Base-by-base conservation (phyloP, 2,329 filamentous ascomycete genomes). In the Sclerotinia nivalis region DNA sequence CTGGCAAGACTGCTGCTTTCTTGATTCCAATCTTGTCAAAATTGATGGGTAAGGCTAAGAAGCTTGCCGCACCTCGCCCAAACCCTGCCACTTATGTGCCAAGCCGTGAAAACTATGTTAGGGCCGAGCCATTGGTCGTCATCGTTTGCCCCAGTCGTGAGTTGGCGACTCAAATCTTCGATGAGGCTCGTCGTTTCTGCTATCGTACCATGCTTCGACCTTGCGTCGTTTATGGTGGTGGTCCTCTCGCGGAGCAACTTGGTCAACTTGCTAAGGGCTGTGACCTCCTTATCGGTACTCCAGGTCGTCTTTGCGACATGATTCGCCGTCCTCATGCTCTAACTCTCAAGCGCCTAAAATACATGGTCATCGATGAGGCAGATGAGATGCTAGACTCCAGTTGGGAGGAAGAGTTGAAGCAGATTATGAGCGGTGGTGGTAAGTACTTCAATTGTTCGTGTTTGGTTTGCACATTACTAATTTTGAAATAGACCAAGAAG, bases 141-240 rank as follows among this genome's bases (percentile, higher is more conserved):
- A 85, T 99, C 68, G 86, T 99, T 31, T 90, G 88, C 15, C 96
- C 96, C 0, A 96, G 92, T 68, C 91, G 96, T 49, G 96, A 99
- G 83, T 82, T 99, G 7, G 93, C 93, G 0, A 91, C 93, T 2
- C 96, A 99, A 78, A 97, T 98, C 74, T 98, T 97, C 81, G 93
- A 97, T 73, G 95, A 98, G 79, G 90, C 93, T 37, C 91, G 96
- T 72, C 93, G 95, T 75, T 88, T 98, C 62, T 97, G 93, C 79
- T 99, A 99, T 77, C 90, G 96, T 1, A 93, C 92, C 4, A 97
- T 97, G 93, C 85, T 99, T 70, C 93, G 96, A 54, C 95, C 96
- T 34, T 93, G 91, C 75, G 93, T 97, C 56, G 84, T 91, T 43
- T 99, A 98, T 75, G 96, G 96, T 64, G 96, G 96, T 72, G 89